phyloP scores from a whole-genome alignment of 1,284 basidiomycete genomes.

The Microbotryomycetes sp. region DNA sequence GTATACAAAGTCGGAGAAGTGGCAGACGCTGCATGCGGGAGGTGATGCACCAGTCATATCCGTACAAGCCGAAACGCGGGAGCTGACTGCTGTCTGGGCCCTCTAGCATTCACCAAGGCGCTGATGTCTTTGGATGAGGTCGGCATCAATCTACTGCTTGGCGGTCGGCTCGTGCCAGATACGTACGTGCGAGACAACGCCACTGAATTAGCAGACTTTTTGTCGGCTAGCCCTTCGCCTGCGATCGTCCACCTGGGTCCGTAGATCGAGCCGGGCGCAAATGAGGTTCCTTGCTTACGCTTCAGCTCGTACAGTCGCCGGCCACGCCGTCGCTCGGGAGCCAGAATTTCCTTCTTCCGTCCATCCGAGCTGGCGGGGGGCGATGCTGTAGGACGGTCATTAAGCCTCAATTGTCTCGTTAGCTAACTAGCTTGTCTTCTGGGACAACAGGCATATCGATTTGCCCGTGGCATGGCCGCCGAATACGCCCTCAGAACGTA shows the following conservation, averaged over 20 bases:
- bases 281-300: background rate
- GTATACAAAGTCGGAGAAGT: background rate
- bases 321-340: conserved; percentile 3
- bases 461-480: conserved; percentile 10
- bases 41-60: background rate
- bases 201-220: conserved; percentile 2
- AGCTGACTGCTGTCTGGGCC: too few species aligned
- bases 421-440: background rate
- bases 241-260: conserved; percentile 16
- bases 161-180: conserved; percentile 8
- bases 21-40: conserved; percentile 8
- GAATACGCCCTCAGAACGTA: background rate
- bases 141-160: conserved; percentile 12
- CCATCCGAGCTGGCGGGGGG: conserved; percentile 12
- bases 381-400: conserved; percentile 1
- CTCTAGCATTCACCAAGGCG: conserved; percentile 1
- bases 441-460: conserved; percentile 6
- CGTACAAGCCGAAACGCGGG: background rate
- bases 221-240: background rate
- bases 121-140: conserved; percentile 9
- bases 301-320: background rate
- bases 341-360: conserved; percentile 8
- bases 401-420: too few species aligned
- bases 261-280: background rate
- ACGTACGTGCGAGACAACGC: conserved; percentile 6